Percentiles rank a stretch among this genome's conserved stretches.
Evolutionary conservation across 2,329 filamentous ascomycete species (phyloP).

Genomic region (Furcasterigmium sp.): DNA sequence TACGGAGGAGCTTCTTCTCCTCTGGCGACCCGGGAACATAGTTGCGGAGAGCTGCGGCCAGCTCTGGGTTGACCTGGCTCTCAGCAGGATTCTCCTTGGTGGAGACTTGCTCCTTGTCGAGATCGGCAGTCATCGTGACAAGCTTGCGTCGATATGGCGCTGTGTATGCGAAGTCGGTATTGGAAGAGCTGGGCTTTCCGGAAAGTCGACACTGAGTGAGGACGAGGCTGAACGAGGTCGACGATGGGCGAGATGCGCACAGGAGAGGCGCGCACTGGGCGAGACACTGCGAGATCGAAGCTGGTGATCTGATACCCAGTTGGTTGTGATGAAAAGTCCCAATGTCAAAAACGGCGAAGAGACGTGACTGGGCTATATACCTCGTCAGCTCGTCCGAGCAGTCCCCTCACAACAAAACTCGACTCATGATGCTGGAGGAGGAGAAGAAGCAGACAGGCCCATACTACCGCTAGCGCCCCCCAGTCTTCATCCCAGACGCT

Average conservation of each 20-base stretch:
- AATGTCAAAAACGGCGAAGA: neutral
- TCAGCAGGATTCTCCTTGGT: constrained; percentile 11
- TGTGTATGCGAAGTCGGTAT: too few species aligned
- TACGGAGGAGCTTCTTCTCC: constrained; percentile 14
- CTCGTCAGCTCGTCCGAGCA: neutral
- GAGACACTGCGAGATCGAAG: too few species aligned
- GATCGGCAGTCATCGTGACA: constrained; percentile 1
- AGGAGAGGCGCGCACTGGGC: too few species aligned
- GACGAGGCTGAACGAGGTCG: neutral
- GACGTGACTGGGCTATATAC: too few species aligned
- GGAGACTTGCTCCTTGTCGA: constrained; percentile 2
- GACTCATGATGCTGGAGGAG: neutral
- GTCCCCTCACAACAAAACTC: too few species aligned
- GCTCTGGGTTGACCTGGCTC: constrained; percentile 13
- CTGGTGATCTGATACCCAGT: too few species aligned
- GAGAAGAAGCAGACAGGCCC: too few species aligned
- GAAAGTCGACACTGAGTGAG: too few species aligned
- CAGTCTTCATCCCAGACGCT: too few species aligned
- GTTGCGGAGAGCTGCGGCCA: constrained; percentile 17
- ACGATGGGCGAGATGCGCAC: neutral
- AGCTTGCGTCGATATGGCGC: neutral
- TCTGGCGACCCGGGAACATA: constrained; percentile 18
- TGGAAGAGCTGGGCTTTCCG: too few species aligned
- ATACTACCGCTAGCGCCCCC: too few species aligned
- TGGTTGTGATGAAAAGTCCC: too few species aligned